Base-by-base conservation (phyloP, 345 rosid genomes). In the Melastoma malabathricum region DNA sequence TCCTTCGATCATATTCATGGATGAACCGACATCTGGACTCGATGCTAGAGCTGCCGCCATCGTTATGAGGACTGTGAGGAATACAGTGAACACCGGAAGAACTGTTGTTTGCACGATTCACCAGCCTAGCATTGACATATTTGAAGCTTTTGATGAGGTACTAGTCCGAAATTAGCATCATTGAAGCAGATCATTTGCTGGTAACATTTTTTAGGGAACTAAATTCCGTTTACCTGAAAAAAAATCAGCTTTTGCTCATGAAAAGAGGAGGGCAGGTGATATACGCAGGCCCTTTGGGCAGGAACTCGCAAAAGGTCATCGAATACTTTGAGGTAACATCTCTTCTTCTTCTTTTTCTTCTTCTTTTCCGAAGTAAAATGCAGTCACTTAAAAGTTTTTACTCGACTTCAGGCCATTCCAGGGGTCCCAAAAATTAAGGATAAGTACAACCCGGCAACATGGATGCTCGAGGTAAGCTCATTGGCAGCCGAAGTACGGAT, bases 391-490 rank as follows among this genome's bases (percentile, higher is more conserved):
- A n/a, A n/a, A n/a, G n/a, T n/a, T n/a, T n/a, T 25, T 48, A 22
- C 23, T 10, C 15, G 44, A 47, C 44, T 39, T 16, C 68, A 85
- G 90, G 68, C 59, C 2, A 75, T 86, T 56, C 80, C 74, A 5
- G 85, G 87, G 48, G 74, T 79, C 15, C 76, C 82, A 0, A 73
- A 64, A 55, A 87, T 83, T 17, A 81, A 71, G 56, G 94, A 79
- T 0, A 81, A 76, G 65, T 77, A 77, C 63, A 87, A 87, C 61
- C 96, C 94, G 2, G 94, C 96, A 1, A 83, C 94, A 44, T 87
- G 96, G 96, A 83, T 83, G 89, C 73, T 87, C 46, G 96, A 83
- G 83, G 96, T 81, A 61, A 87, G 85, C 71, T 81, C 94, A n/a
- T 27, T 69, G 12, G 83, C 94, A 38, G 77, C 76, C 17, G 96